Base-by-base conservation (phyloP, 345 rosid genomes). In the Erodium maritimum region DNA sequence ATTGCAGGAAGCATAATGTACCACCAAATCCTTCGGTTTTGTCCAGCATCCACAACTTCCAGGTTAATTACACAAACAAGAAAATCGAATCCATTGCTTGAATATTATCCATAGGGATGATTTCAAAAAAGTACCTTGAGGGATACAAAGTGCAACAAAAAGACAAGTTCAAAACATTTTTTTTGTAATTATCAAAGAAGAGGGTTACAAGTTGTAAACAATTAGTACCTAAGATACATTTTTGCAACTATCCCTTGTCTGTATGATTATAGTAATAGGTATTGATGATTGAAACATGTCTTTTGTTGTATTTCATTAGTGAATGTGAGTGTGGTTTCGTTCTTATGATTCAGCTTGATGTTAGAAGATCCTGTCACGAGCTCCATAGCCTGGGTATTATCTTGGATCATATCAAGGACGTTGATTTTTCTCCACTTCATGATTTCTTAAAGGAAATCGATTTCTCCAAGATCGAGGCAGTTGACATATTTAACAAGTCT, bases 401-500 rank as follows among this genome's bases (percentile, higher is more conserved):
- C 54, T 34, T 86, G 73, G 95, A 88, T 59, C 62, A 61, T 25
- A 64, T 88, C 62, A 80, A 79, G 71, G 87, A 82, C 45, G 66
- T 69, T 67, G 96, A 88, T 70, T 74, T 75, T 67, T 78, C 63
- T 55, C 90, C 98, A 3, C 84, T 91, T 61, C 70, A 78, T 61
- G 90, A 86, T 78, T 54, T 86, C 52, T 79, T 78, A 50, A 58
- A n/a, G 55, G 82, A 78, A 52, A 73, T 91, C 42, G 74, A 70
- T 21, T 56, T 62, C 19, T 84, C 95, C 54, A 93, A 81, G 75
- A 74, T 91, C 51, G 86, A 91, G 62, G 87, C 76, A 18, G 82
- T 91, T 19, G 89, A 86, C 52, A 59, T 91, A 48, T 67, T 69
- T 53, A 71, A 73, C 62, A 75, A 83, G 63, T 77, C 87, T 5